phyloP scores from a whole-genome alignment of 164 flowering plant species.

The Amborella trichopoda region DNA sequence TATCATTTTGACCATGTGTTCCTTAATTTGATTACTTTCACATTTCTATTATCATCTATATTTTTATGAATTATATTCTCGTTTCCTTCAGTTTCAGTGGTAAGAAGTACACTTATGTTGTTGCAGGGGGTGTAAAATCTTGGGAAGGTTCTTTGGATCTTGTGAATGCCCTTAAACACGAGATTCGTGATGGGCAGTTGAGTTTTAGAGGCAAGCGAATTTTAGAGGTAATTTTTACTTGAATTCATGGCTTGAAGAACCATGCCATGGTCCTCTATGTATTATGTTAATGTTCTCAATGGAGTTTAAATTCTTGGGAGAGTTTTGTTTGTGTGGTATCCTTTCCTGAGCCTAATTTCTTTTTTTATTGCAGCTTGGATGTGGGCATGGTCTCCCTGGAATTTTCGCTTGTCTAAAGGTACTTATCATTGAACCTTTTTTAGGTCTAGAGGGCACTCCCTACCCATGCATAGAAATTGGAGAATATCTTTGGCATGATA shows the following conservation, averaged over 20 bases:
- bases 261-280: neutral
- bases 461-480: no score
- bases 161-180: constrained; percentile 74
- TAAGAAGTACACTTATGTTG: no score
- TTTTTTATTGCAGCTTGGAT: constrained; percentile 53
- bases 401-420: constrained; percentile 96
- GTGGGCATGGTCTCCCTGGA: constrained; percentile 89
- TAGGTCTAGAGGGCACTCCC: no score
- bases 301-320: neutral
- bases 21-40: no score
- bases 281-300: neutral
- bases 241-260: neutral
- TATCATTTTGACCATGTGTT: no score
- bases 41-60: no score
- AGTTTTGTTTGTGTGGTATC: neutral
- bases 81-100: no score
- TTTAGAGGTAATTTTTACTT: constrained; percentile 64
- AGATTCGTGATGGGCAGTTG: constrained; percentile 91
- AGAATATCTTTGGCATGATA: no score
- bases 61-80: no score
- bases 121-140: constrained; percentile 52
- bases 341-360: neutral
- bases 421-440: constrained; percentile 1
- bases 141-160: constrained; percentile 83
- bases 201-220: constrained; percentile 87